Evolutionary conservation across 768 basidiomycete species (phyloP).

Genomic region (Rhodotorula graminis): DNA sequence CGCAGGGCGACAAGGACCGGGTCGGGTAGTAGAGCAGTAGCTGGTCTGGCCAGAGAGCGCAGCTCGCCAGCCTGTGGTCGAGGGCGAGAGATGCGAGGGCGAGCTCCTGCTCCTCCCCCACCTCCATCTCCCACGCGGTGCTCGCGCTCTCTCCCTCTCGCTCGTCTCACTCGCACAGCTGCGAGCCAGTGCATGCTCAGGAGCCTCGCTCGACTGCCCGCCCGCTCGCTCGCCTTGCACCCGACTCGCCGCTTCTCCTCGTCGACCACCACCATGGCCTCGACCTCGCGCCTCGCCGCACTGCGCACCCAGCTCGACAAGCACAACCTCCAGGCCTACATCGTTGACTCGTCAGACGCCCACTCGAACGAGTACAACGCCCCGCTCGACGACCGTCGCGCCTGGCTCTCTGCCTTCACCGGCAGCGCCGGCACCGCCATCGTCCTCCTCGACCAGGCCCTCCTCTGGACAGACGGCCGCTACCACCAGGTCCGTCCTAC

Average conservation of each 20-base stretch:
- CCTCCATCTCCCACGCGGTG: too few relatives aligned
- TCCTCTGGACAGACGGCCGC: constrained; percentile 88
- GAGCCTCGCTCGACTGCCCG: too few relatives aligned
- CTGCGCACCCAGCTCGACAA: constrained; percentile 6
- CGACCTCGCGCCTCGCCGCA: constrained; percentile 6
- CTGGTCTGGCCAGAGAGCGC: too few relatives aligned
- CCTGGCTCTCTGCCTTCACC: constrained; percentile 86
- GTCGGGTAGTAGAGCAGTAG: too few relatives aligned
- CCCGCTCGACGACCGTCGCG: constrained; percentile 50
- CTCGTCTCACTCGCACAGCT: too few relatives aligned
- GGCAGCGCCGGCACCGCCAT: constrained; percentile 76
- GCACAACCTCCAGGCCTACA: constrained; percentile 40
- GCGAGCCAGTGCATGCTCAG: too few relatives aligned
- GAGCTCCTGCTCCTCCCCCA: too few relatives aligned
- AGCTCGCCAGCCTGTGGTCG: too few relatives aligned
- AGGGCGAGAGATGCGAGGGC: too few relatives aligned
- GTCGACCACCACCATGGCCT: not conserved
- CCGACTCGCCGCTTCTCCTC: not conserved
- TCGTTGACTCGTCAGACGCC: constrained; percentile 88
- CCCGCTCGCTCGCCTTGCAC: too few relatives aligned
- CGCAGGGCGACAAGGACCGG: too few relatives aligned
- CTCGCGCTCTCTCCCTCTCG: too few relatives aligned
- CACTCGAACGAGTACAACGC: constrained; percentile 56
- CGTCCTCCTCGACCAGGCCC: constrained; percentile 65
- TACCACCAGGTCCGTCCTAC: constrained; percentile 57